Evolutionary conservation across 2,329 filamentous ascomycete genomes (phyloP), one percentile per base, ranked within the genome.

Genomic region (Colletotrichum liaoningense): DNA sequence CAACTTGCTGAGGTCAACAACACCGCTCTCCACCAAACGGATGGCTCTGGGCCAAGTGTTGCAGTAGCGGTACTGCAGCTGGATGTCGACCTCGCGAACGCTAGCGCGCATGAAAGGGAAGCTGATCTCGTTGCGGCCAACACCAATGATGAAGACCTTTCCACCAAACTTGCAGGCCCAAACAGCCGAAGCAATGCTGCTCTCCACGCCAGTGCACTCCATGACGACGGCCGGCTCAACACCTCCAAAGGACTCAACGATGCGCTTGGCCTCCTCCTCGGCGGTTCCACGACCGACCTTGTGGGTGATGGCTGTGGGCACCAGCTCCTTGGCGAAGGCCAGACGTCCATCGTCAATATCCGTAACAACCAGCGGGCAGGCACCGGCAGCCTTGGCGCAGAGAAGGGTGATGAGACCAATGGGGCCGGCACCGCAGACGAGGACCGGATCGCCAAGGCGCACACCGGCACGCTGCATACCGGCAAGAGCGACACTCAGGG

Each of bases 21-120:
- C 90, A 2, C 94, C 94, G 80, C 92, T 95, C 86, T 95, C 91
- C 49, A 98, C 89, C 76, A 98, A 86, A 60, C 95, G 90, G 77
- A 98, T 98, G 56, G 97, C 96, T 75, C 94, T 91, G 42, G 96
- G 97, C 96, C 96, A 98, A 26, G 95, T 98, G 86, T 98, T 98
- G 86, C 90, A 90, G 87, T 98, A 98, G 74, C 97, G 91, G 87
- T 98, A 98, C 86, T 98, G 96, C 84, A 98, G 97, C 85, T 97
- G 94, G 74, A 98, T 87, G 84, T 98, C 96, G 78, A 98, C 93
- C 86, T 98, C 97, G 76, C 94, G 90, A 6, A 95, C 96, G 79
- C 93, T 96, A 71, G 96, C 89, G 64, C 95, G 87, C 96, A 98
- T 98, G 83, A 98, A 98, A 33, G 96, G 96, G 76, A 98, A 93